These are phyloP conservation scores for Phialemoniopsis sp. DNA, from an alignment of 2,329 filamentous ascomycete species.

Conservation along the genomic window DNA sequence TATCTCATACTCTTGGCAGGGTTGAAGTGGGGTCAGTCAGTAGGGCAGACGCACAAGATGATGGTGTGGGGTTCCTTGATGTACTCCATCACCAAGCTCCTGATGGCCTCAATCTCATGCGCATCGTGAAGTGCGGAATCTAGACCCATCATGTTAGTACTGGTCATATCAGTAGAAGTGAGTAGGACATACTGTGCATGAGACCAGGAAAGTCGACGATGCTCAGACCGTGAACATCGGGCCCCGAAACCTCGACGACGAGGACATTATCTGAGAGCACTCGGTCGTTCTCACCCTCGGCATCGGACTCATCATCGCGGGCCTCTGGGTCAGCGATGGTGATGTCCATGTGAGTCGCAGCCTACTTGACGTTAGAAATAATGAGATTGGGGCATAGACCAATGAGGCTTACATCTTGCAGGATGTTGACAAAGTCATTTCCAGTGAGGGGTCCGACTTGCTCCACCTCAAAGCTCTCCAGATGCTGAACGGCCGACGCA, in stretches of 20 bases:
- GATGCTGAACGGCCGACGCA: constrained; percentile 3
- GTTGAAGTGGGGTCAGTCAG: no score
- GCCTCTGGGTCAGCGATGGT: constrained; percentile 1
- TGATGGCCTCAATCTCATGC: constrained; percentile 1
- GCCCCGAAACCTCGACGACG: constrained; percentile 7
- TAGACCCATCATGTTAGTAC: neutral
- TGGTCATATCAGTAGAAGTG: no score
- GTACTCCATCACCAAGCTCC: constrained; percentile 2
- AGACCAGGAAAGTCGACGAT: constrained; percentile 8
- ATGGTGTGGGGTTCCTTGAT: constrained; percentile 2
- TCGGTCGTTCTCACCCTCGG: neutral
- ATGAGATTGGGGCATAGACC: neutral
- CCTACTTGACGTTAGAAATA: neutral
- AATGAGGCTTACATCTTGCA: constrained; percentile 1
- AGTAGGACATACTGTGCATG: constrained; percentile 1
- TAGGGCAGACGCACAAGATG: constrained; percentile 2
- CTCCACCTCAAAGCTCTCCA: constrained; percentile 2
- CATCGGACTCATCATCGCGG: neutral
- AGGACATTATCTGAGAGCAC: constrained; percentile 8
- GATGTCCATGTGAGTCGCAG: neutral
- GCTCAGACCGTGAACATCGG: constrained; percentile 5
- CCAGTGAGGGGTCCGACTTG: neutral
- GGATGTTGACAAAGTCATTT: neutral
- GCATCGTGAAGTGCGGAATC: neutral
- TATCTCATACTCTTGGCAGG: no score